Conservation (phyloP, 495 filamentous ascomycete genomes). For the Xylaria bambusicola region DNA sequence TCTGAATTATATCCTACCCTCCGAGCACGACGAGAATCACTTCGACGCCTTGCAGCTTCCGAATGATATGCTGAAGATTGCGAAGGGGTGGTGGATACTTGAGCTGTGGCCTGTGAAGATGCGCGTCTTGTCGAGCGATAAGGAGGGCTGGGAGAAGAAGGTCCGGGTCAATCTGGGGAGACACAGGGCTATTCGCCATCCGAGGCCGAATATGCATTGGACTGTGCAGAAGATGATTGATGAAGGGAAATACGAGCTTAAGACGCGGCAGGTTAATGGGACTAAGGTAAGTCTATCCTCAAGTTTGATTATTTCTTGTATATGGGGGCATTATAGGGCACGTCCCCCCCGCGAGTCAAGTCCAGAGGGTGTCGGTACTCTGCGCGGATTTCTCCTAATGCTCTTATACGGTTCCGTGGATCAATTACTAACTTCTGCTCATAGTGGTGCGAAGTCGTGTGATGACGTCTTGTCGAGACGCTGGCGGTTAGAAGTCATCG, state of each 20-base stretch:
- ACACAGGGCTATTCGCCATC: slow-evolving; percentile 30
- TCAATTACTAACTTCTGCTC: not conserved
- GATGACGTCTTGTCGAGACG: not conserved
- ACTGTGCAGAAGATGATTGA: slow-evolving; percentile 32
- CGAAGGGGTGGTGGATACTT: slow-evolving; percentile 42
- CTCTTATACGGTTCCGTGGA: no score
- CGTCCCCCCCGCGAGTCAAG: no score
- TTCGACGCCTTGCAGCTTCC: slow-evolving; percentile 35
- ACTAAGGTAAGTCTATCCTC: slow-evolving; percentile 5
- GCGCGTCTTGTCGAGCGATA: slow-evolving; percentile 21
- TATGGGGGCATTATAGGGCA: no score
- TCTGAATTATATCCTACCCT: slow-evolving; percentile 23
- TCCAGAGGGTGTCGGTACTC: no score
- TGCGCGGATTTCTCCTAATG: no score
- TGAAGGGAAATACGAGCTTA: slow-evolving; percentile 26
- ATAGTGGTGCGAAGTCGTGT: not conserved
- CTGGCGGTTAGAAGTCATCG: not conserved
- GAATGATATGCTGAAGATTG: slow-evolving; percentile 33
- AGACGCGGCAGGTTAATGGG: slow-evolving; percentile 9
- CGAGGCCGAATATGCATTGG: slow-evolving; percentile 42
- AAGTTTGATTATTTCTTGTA: not conserved
- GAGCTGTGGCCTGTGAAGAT: slow-evolving; percentile 44
- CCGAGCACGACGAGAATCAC: slow-evolving; percentile 40
- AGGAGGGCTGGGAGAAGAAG: slow-evolving; percentile 33
- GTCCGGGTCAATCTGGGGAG: slow-evolving; percentile 35